Evolutionary conservation across 1,139 yeast species (phyloP), one percentile per base, ranked within the genome.

Genomic region (Geotrichum klebahnii): DNA sequence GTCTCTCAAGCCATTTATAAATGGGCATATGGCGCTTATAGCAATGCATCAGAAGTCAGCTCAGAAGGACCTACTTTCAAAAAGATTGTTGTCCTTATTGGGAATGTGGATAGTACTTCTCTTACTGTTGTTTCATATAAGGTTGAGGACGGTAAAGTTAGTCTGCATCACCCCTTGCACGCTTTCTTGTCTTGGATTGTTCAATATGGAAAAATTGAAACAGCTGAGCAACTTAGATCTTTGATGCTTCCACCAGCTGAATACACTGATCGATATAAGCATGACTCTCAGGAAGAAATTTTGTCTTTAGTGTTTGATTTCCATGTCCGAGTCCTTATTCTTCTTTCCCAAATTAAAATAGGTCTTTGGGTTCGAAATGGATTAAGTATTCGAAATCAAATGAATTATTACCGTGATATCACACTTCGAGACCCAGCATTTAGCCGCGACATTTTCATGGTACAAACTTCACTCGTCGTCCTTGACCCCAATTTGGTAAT

Each of bases 341-440:
- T 86, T 19, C 73, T 83, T 5, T 74, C 90, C 0, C 97, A 92
- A 63, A 80, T 89, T 14, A 79, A 80, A 42, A 75, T 79, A 1
- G 95, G 96, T 0, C 78, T 84, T 55, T 92, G 97, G 97, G 87
- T 92, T 2, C 77, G 97, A 64, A 92, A 92, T 63, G 90, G 90
- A 0, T 77, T 80, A 55, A 83, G 92, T 40, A 81, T 88, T 10
- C 75, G 85, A 46, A 81, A 82, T 31, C 97, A 92, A 62, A 75
- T 85, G 57, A 84, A 82, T 58, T 80, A 89, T 55, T 92, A 92
- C 64, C 78, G 86, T 38, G 84, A 80, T 54, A 78, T 89, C n/a
- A 86, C 89, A 5, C 75, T 90, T 44, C 73, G 97, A 49, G 97
- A 92, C 57, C 79, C 80, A 56, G 95, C 96, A 0, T 88, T 77